Evolutionary conservation across 345 rosid species (phyloP), one percentile per base, ranked within the genome.

Genomic region (Luvunga scandens): DNA sequence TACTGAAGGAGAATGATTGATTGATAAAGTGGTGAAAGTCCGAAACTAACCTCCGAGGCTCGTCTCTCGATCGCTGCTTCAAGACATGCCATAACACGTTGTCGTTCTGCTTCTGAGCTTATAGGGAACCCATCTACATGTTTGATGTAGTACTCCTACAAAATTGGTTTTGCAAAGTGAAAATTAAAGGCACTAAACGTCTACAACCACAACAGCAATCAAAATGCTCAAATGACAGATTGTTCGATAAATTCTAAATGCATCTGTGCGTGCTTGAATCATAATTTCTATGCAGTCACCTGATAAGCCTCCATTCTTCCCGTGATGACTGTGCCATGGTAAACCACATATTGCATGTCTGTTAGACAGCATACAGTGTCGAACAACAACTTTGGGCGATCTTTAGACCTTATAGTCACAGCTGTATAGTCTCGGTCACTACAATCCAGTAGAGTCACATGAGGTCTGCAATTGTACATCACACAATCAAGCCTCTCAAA

Each of bases 51-150:
- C 87, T 86, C 87, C 2, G 75, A 77, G 74, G 84, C 86, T 66
- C 92, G 82, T 78, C 92, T 80, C 80, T 89, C 89, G 24, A 89
- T 84, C 71, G 92, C 92, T 73, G 92, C 92, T 83, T 89, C 88
- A 71, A 89, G 89, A 76, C 92, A 87, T 18, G 81, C 87, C 9
- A 67, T 75, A 69, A 89, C 84, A 9, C 90, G 90, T 73, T 87
- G 89, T 70, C 86, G 78, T 81, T 90, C 93, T 59, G 89, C 88
- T 70, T 90, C 90, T 13, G 90, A 88, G 70, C 86, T 79, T 68
- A 85, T 80, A 1, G 89, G 90, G 77, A 86, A 82, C 65, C 94
- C 93, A 78, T 91, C 94, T 2, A 86, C 84, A 80, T 89, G 92
- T 63, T 91, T 85, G 75, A 91, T 88, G 36, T 83, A 91, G 73